Percentiles rank a stretch among this genome's conserved stretches.
These are phyloP conservation scores for Diaporthe ampelina DNA, from an alignment of 2,329 filamentous ascomycete species.

Conservation along the genomic window DNA sequence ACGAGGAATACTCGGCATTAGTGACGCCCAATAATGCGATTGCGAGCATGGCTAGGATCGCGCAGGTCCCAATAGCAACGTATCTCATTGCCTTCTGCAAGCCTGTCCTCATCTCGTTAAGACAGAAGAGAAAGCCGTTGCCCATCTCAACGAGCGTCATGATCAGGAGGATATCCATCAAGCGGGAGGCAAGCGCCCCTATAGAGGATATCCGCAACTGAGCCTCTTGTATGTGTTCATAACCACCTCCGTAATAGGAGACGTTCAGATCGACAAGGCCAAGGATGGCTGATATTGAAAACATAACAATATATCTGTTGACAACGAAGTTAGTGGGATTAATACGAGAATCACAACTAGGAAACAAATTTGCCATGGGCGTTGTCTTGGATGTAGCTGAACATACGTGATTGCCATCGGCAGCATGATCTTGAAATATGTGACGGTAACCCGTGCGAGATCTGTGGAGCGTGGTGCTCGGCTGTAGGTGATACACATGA, in stretches of 20 bases:
- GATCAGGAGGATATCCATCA: constrained; percentile 43
- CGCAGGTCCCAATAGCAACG: constrained; percentile 18
- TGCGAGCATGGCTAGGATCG: not conserved
- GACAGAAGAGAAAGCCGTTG: constrained; percentile 45
- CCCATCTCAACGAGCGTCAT: constrained; percentile 45
- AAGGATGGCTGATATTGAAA: not conserved
- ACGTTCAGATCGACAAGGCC: no score
- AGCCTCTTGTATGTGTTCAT: not conserved
- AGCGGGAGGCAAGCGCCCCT: constrained; percentile 25
- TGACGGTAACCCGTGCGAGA: not conserved
- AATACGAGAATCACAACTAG: no score
- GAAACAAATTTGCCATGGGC: no score
- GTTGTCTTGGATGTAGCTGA: not conserved
- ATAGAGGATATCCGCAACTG: not conserved
- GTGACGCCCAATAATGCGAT: not conserved
- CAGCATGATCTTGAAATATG: constrained; percentile 22
- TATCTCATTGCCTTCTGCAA: constrained; percentile 41
- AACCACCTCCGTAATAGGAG: no score
- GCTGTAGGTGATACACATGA: constrained; percentile 3
- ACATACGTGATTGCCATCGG: not conserved
- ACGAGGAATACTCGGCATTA: not conserved
- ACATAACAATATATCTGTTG: not conserved
- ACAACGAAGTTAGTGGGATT: not conserved
- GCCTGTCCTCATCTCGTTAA: constrained; percentile 18
- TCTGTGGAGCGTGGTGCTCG: constrained; percentile 13